These are phyloP conservation scores for Solanum stenotomum DNA, from an alignment of 257 asterid species.

Conservation along the genomic window DNA sequence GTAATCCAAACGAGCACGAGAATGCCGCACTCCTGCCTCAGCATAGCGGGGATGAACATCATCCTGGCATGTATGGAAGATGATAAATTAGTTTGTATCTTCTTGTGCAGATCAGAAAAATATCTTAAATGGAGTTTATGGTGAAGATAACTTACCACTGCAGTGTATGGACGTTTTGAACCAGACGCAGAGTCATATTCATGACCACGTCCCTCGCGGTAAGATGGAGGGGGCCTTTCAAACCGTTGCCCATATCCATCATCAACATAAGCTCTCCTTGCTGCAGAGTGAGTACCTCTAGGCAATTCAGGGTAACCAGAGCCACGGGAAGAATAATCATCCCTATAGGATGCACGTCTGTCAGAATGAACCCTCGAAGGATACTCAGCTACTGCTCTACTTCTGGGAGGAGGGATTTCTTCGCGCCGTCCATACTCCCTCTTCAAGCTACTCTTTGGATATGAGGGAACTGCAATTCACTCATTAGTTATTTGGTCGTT, in stretches of 20 bases:
- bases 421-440: constrained; percentile 55
- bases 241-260: constrained; percentile 73
- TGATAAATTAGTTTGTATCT: constrained; percentile 4
- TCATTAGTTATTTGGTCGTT: not conserved
- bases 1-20: constrained; percentile 88
- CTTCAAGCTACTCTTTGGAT: constrained; percentile 57
- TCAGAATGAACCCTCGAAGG: constrained; percentile 54
- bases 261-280: constrained; percentile 76
- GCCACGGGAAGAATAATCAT: constrained; percentile 68
- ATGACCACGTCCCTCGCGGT: constrained; percentile 63
- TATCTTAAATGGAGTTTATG: not conserved
- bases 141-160: constrained; percentile 30
- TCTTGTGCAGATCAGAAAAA: not conserved
- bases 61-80: constrained; percentile 38
- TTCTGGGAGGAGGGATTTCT: constrained; percentile 8
- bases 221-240: constrained; percentile 79
- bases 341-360: constrained; percentile 61
- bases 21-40: constrained; percentile 71
- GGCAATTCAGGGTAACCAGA: constrained; percentile 67
- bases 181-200: constrained; percentile 74
- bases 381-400: constrained; percentile 64
- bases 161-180: constrained; percentile 77
- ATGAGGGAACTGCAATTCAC: constrained; percentile 47
- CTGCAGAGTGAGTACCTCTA: constrained; percentile 51
- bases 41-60: constrained; percentile 75